A percentile compares a stretch with the other conserved stretches of the same genome.
Conservation (phyloP, 805 yeast genomes). For the Saccharomycopsis babjevae region DNA sequence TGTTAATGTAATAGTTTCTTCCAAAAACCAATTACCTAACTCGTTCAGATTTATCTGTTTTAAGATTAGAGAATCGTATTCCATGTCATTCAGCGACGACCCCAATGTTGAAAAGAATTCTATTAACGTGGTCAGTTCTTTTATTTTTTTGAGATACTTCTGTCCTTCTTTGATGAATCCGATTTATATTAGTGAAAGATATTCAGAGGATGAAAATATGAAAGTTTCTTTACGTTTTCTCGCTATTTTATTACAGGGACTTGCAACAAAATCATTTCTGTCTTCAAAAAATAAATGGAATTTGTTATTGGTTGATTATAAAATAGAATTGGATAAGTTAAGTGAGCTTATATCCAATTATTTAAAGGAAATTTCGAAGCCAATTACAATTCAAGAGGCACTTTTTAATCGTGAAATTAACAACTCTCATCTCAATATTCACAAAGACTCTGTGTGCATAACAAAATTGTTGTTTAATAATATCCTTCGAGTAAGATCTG, state of each 20-base stretch:
- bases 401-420: background rate
- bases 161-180: conserved; percentile 92
- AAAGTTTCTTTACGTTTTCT: background rate
- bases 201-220: conserved; percentile 19
- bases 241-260: background rate
- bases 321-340: background rate
- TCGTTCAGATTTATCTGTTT: conserved; percentile 66
- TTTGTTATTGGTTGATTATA: background rate
- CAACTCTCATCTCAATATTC: background rate
- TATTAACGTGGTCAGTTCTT: conserved; percentile 68
- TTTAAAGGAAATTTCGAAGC: conserved; percentile 1
- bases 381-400: background rate
- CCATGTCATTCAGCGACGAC: conserved; percentile 18
- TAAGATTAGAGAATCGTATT: conserved; percentile 43
- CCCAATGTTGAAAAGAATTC: conserved; percentile 32
- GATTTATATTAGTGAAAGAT: conserved; percentile 22
- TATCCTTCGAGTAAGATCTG: conserved; percentile 3
- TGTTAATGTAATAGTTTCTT: conserved; percentile 41
- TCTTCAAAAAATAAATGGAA: conserved; percentile 4
- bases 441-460: background rate
- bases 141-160: conserved; percentile 71
- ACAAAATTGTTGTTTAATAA: conserved; percentile 5
- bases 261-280: conserved; percentile 1
- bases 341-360: conserved; percentile 1
- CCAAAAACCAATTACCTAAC: conserved; percentile 51